These are phyloP conservation scores for Aspergillus felis DNA, from an alignment of 2,329 filamentous ascomycete genomes.

Conservation along the genomic window DNA sequence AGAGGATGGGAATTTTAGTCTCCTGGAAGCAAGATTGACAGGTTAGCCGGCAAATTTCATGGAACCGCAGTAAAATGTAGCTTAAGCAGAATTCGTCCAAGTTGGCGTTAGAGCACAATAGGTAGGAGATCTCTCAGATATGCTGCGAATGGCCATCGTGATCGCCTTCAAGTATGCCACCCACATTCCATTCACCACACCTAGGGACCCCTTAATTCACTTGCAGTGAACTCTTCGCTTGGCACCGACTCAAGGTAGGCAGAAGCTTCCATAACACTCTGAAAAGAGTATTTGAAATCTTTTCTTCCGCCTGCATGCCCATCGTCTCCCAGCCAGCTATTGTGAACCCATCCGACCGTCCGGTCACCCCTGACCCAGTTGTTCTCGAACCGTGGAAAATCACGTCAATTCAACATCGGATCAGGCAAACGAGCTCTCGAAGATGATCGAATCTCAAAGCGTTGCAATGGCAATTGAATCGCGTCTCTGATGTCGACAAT, in stretches of 20 bases:
- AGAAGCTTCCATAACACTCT: slow-evolving; percentile 6
- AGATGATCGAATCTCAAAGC: not conserved
- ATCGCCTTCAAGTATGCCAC: slow-evolving; percentile 15
- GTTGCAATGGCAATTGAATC: slow-evolving; percentile 6
- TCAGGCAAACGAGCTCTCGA: not conserved
- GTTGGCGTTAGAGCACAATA: slow-evolving; percentile 4
- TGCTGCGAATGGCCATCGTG: slow-evolving; percentile 16
- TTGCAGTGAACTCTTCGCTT: slow-evolving; percentile 1
- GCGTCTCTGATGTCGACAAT: slow-evolving; percentile 4
- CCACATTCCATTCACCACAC: slow-evolving; percentile 12
- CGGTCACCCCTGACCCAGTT: not conserved
- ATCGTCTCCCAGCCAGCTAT: not conserved
- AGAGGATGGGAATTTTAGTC: slow-evolving; percentile 13
- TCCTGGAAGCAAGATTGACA: slow-evolving; percentile 10
- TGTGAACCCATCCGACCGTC: not conserved
- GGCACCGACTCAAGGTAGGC: slow-evolving; percentile 1
- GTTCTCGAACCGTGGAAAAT: not conserved
- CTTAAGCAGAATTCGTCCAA: not conserved
- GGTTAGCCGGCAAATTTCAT: slow-evolving; percentile 12
- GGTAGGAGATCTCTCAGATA: slow-evolving; percentile 7
- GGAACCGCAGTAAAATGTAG: not conserved
- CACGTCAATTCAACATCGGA: not conserved
- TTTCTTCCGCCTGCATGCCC: not conserved
- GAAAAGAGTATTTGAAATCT: slow-evolving; percentile 3
- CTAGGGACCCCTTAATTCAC: slow-evolving; percentile 11